Evolutionary conservation across 2,329 filamentous ascomycete species (phyloP), one percentile per base, ranked within the genome.

Genomic region (Didymella segeticola): DNA sequence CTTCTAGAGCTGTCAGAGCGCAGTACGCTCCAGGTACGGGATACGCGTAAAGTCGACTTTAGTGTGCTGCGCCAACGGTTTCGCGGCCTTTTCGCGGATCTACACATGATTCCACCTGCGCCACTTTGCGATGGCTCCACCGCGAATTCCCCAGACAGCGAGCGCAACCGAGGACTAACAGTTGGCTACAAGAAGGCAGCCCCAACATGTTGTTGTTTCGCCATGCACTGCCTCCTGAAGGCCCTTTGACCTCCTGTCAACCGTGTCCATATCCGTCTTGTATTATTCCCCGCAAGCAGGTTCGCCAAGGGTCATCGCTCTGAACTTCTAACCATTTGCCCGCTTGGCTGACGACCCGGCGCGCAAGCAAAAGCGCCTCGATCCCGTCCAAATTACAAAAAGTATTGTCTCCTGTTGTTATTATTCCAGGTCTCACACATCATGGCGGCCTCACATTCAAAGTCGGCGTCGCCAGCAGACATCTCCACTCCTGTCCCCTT

Each of bases 361-460:
- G 39, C 45, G 51, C 51, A 46, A 43, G 33, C 23, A 34, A 23
- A 29, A 49, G 34, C 45, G 51, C 34, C 33, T 33, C 29, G 17
- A 41, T 45, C 36, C 34, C 27, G 5, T 30, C 53, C 3, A 26
- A 42, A 42, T 43, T 22, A 43, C 29, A 30, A 30, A 55, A 37
- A 50, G 36, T 14, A 15, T 25, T 29, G 31, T 34, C 36, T 22
- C 31, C 42, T 20, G 12, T 8, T n/a, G 12, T 34, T 17, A 15
- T 33, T 19, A 9, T 43, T n/a, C n/a, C n/a, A n/a, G 23, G 20
- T 25, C 7, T n/a, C 20, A n/a, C n/a, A 46, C 19, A 58, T 10
- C 36, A 73, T 71, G 68, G 56, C 63, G 2, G 50, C 62, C 34
- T 23, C 60, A 10, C 62, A 63, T 33, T 42, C 61, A 31, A 17